Conservation (phyloP, 108 stramenopile genomes). For the Stephanodiscus triporus region DNA sequence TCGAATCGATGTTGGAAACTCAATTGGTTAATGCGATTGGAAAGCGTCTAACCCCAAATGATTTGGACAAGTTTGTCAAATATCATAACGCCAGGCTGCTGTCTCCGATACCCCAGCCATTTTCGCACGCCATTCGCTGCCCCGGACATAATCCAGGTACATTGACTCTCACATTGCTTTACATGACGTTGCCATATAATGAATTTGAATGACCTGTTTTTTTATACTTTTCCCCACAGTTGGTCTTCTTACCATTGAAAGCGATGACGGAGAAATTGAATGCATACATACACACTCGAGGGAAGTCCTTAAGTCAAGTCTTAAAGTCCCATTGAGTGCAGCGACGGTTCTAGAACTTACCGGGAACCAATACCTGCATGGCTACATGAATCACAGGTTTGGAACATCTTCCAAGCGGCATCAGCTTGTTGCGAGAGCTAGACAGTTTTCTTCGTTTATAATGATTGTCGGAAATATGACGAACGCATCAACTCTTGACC, state of each 20-base stretch:
- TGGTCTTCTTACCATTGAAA: conserved; percentile 57
- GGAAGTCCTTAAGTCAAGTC: conserved; percentile 50
- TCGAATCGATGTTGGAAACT: conserved; percentile 66
- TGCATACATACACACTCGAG: conserved; percentile 51
- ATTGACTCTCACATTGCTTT: neutral
- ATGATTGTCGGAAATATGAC: conserved; percentile 77
- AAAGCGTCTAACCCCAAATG: conserved; percentile 58
- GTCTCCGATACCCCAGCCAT: conserved; percentile 58
- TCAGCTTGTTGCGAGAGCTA: conserved; percentile 63
- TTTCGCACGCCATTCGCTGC: conserved; percentile 71
- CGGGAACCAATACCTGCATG: conserved; percentile 73
- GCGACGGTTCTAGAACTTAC: conserved; percentile 54
- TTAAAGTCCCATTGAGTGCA: conserved; percentile 53
- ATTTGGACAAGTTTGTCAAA: conserved; percentile 68
- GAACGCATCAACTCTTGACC: conserved; percentile 60
- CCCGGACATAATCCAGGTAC: conserved; percentile 71
- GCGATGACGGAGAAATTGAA: conserved; percentile 30
- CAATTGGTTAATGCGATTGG: conserved; percentile 76
- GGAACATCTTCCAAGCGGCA: conserved; percentile 11
- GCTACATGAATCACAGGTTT: conserved; percentile 65
- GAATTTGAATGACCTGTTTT: neutral
- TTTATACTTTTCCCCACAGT: conserved; percentile 10
- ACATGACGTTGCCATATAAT: neutral
- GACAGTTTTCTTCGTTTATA: conserved; percentile 82
- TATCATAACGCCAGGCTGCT: conserved; percentile 64